These are phyloP conservation scores for Gymnopus androsaceus DNA, from an alignment of 1,284 basidiomycete genomes.

Conservation along the genomic window DNA sequence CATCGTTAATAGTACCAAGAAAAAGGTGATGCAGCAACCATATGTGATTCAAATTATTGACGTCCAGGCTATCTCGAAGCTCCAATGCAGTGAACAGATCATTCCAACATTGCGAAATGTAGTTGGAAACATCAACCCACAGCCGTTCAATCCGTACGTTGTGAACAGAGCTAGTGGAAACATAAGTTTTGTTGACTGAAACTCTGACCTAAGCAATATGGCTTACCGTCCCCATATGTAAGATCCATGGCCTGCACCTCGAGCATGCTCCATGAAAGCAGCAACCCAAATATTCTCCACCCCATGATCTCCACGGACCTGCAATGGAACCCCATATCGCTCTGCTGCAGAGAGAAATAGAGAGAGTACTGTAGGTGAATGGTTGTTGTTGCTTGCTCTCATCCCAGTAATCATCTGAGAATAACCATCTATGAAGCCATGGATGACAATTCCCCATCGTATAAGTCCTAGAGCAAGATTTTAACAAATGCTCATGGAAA, in stretches of 20 bases:
- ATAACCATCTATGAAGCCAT: no score
- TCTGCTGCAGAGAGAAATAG: constrained; percentile 19
- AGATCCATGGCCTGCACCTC: constrained; percentile 24
- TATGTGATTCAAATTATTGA: background rate
- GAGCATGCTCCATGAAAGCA: constrained; percentile 24
- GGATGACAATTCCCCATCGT: constrained; percentile 34
- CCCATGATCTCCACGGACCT: constrained; percentile 33
- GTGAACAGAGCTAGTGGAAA: constrained; percentile 8
- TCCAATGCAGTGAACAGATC: constrained; percentile 7
- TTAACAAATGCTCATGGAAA: background rate
- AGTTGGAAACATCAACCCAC: constrained; percentile 7
- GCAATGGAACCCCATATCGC: constrained; percentile 24
- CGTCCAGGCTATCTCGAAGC: background rate
- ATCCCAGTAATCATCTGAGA: constrained; percentile 32
- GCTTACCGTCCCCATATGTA: constrained; percentile 32
- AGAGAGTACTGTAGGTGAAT: constrained; percentile 12
- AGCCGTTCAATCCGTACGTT: constrained; percentile 11
- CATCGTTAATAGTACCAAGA: background rate
- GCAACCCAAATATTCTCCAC: constrained; percentile 31
- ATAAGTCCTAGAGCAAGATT: constrained; percentile 25
- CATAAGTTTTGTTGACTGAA: background rate
- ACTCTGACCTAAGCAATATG: constrained; percentile 1
- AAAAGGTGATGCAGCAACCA: background rate
- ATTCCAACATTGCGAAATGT: background rate
- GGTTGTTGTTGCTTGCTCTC: constrained; percentile 25